Conservation (phyloP, 2,329 filamentous ascomycete species). For the Clonostachys chloroleuca region DNA sequence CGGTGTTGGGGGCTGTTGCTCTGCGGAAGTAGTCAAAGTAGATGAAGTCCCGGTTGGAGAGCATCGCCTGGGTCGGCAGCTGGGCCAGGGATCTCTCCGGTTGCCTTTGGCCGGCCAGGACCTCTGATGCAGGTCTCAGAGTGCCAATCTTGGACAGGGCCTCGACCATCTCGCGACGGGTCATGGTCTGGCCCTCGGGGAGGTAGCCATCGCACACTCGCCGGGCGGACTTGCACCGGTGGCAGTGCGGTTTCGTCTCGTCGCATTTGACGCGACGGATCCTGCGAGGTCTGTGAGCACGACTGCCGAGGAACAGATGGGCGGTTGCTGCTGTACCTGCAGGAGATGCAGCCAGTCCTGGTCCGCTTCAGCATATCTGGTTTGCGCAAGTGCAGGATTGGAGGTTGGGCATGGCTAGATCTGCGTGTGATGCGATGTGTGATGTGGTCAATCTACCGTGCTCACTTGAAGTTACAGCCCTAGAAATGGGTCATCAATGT, state of each 20-base stretch:
- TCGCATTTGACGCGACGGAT: constrained; percentile 30
- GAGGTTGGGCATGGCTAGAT: too few species aligned
- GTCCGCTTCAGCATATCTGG: not conserved
- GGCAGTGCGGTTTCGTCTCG: constrained; percentile 23
- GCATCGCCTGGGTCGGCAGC: not conserved
- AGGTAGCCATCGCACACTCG: constrained; percentile 1
- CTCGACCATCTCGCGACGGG: not conserved
- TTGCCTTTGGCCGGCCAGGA: too few species aligned
- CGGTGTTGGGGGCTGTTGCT: constrained; percentile 18
- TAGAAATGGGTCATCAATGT: too few species aligned
- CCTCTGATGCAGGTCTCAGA: too few species aligned
- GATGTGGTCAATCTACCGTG: too few species aligned
- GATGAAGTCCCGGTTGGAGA: constrained; percentile 5
- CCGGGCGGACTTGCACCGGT: not conserved
- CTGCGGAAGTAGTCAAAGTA: constrained; percentile 28
- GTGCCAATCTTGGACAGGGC: too few species aligned
- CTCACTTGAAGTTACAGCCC: too few species aligned
- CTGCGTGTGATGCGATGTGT: too few species aligned
- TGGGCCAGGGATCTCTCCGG: too few species aligned
- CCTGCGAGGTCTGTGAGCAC: constrained; percentile 17
- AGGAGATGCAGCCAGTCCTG: constrained; percentile 1
- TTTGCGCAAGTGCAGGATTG: too few species aligned
- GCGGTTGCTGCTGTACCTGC: not conserved
- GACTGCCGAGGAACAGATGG: not conserved
- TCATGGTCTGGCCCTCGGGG: not conserved